Evolutionary conservation across 2,329 filamentous ascomycete species (phyloP).

Genomic region (Geoglossum cookeanum): DNA sequence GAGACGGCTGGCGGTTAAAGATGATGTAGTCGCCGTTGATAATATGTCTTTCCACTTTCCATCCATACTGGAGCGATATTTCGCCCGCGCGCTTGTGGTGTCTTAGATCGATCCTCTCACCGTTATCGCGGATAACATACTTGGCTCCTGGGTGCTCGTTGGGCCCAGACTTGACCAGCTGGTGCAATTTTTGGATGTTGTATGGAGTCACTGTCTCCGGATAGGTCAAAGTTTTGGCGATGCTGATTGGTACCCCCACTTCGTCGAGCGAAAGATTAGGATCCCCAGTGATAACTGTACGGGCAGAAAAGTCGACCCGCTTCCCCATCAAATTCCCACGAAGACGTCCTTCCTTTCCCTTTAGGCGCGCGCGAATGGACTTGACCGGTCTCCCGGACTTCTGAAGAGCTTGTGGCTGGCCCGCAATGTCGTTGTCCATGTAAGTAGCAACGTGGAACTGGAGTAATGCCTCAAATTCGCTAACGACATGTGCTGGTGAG

Average conservation of each 20-base stretch:
- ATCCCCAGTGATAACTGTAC: conserved; percentile 98
- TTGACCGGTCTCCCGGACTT: conserved; percentile 96
- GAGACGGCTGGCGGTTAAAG: conserved; percentile 96
- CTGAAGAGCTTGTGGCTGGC: conserved; percentile 81
- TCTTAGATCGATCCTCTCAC: conserved; percentile 82
- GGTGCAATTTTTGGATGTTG: conserved; percentile 85
- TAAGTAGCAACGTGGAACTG: conserved; percentile 98
- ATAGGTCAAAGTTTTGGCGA: conserved; percentile 83
- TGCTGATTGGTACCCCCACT: conserved; percentile 88
- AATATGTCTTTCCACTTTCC: conserved; percentile 96
- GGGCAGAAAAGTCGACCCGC: conserved; percentile 96
- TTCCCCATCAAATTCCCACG: conserved; percentile 99
- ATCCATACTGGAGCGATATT: conserved; percentile 81
- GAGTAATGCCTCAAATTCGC: conserved; percentile 76
- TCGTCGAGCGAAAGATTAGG: conserved; percentile 92
- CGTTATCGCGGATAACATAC: conserved; percentile 86
- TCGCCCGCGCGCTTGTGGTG: conserved; percentile 78
- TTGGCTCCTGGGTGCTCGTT: conserved; percentile 91
- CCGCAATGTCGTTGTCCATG: conserved; percentile 99
- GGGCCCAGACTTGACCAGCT: conserved; percentile 80
- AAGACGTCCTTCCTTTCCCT: conserved; percentile 96
- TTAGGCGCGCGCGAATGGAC: conserved; percentile 87
- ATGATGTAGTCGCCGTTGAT: conserved; percentile 95
- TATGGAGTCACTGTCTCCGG: conserved; percentile 94
- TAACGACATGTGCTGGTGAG: conserved; percentile 73